Conservation (phyloP, 2,329 filamentous ascomycete genomes). For the Diaporthe vaccinii region DNA sequence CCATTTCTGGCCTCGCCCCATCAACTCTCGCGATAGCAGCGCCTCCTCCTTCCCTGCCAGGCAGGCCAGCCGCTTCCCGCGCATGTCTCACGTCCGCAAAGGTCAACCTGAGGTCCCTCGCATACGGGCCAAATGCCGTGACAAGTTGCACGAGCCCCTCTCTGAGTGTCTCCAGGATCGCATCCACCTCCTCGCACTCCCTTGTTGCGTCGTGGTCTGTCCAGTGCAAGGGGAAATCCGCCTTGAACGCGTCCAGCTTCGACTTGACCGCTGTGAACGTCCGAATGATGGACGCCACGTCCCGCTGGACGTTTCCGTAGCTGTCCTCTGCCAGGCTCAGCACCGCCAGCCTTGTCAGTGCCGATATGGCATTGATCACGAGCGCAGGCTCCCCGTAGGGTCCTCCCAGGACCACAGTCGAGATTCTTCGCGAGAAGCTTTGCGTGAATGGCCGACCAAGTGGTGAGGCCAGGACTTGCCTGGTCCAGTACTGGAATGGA, state of each 20-base stretch:
- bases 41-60: slow-evolving; percentile 16
- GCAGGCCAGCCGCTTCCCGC: slow-evolving; percentile 68
- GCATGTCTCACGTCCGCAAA: slow-evolving; percentile 80
- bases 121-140: slow-evolving; percentile 80
- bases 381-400: slow-evolving; percentile 79
- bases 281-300: slow-evolving; percentile 81
- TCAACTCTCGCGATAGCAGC: slow-evolving; percentile 45
- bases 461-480: slow-evolving; percentile 63
- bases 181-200: slow-evolving; percentile 76
- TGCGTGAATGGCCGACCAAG: slow-evolving; percentile 79
- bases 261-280: slow-evolving; percentile 78
- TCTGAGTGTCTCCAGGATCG: slow-evolving; percentile 75
- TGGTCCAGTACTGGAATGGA: slow-evolving; percentile 62
- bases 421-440: slow-evolving; percentile 74
- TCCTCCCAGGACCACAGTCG: slow-evolving; percentile 77
- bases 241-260: slow-evolving; percentile 77
- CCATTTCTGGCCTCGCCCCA: slow-evolving; percentile 48
- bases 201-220: slow-evolving; percentile 76
- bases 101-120: slow-evolving; percentile 77
- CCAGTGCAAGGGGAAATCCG: slow-evolving; percentile 77
- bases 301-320: slow-evolving; percentile 87
- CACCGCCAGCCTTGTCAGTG: slow-evolving; percentile 77
- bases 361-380: slow-evolving; percentile 79
- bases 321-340: slow-evolving; percentile 84
- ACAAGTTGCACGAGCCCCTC: slow-evolving; percentile 76